Conservation (phyloP, 2,329 filamentous ascomycete species). For the Paraphoma sp. region DNA sequence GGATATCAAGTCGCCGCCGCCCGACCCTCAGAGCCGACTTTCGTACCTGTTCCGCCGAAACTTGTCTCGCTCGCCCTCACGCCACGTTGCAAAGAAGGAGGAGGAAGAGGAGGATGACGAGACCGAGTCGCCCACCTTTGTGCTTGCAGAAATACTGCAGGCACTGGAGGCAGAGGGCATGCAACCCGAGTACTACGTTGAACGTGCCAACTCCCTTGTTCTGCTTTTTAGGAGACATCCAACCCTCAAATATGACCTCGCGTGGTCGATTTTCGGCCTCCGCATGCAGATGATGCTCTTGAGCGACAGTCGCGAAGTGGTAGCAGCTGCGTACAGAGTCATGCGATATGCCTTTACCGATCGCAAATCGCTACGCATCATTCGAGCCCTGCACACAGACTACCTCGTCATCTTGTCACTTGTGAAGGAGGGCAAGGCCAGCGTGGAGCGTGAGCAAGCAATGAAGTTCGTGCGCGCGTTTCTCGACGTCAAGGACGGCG, state of each 20-base stretch:
- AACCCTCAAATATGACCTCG: constrained; percentile 93
- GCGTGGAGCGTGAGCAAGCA: constrained; percentile 94
- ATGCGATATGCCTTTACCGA: constrained; percentile 95
- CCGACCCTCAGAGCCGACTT: constrained; percentile 58
- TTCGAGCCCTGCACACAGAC: constrained; percentile 87
- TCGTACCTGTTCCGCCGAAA: constrained; percentile 65
- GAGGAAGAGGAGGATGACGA: constrained; percentile 72
- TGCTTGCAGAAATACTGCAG: constrained; percentile 87
- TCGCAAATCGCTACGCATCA: constrained; percentile 84
- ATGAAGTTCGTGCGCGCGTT: constrained; percentile 96
- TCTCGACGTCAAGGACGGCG: constrained; percentile 91
- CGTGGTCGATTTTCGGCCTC: constrained; percentile 93
- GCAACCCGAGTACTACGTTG: constrained; percentile 93
- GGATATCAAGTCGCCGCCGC: constrained; percentile 57
- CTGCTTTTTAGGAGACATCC: constrained; percentile 94
- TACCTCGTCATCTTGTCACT: constrained; percentile 90
- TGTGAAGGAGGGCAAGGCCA: constrained; percentile 95
- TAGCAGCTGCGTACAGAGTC: constrained; percentile 91
- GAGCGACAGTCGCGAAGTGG: constrained; percentile 93
- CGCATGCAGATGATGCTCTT: constrained; percentile 95
- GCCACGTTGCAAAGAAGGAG: constrained; percentile 58
- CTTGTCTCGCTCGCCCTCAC: constrained; percentile 59
- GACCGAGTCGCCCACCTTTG: constrained; percentile 87
- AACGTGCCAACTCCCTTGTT: constrained; percentile 89
- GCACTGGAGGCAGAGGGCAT: constrained; percentile 87